These are phyloP conservation scores for Colletotrichum spinosum DNA, from an alignment of 2,329 filamentous ascomycete genomes.

Conservation along the genomic window DNA sequence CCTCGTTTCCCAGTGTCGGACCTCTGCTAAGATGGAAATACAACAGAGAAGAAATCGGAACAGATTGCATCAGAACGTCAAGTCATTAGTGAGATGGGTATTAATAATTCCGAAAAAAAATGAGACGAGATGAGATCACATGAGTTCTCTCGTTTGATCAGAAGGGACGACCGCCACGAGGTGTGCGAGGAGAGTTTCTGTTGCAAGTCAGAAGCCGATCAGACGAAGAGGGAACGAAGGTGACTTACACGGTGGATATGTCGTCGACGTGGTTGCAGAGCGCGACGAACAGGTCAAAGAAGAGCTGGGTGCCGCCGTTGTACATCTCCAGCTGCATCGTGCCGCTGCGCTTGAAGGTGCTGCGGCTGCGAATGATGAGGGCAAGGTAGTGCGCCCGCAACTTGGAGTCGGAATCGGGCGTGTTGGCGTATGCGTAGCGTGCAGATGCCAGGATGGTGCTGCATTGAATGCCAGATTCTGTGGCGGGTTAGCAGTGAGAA, in stretches of 20 bases:
- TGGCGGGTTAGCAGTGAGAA: slow-evolving; percentile 22
- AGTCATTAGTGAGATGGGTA: slow-evolving; percentile 42
- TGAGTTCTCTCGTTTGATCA: slow-evolving; percentile 30
- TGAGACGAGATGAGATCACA: not conserved
- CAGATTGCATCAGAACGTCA: slow-evolving; percentile 28
- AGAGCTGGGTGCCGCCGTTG: slow-evolving; percentile 82
- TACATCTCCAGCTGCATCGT: slow-evolving; percentile 98
- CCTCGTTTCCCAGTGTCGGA: not conserved
- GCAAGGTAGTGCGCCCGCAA: slow-evolving; percentile 91
- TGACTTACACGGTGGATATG: slow-evolving; percentile 67
- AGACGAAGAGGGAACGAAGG: not conserved
- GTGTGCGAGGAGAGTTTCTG: slow-evolving; percentile 49
- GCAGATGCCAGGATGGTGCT: slow-evolving; percentile 88
- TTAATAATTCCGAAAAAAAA: slow-evolving; percentile 4
- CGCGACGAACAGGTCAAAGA: slow-evolving; percentile 94
- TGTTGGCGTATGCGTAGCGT: slow-evolving; percentile 90
- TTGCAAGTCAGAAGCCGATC: slow-evolving; percentile 35
- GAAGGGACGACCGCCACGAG: slow-evolving; percentile 54
- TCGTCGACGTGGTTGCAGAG: slow-evolving; percentile 91
- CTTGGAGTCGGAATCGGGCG: slow-evolving; percentile 90
- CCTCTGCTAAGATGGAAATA: not conserved
- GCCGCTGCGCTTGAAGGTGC: slow-evolving; percentile 91
- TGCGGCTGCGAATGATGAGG: slow-evolving; percentile 87
- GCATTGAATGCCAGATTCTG: slow-evolving; percentile 82
- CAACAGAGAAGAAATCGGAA: not conserved